phyloP scores from a whole-genome alignment of 2,329 filamentous ascomycete genomes.

The Ophiostoma ips region DNA sequence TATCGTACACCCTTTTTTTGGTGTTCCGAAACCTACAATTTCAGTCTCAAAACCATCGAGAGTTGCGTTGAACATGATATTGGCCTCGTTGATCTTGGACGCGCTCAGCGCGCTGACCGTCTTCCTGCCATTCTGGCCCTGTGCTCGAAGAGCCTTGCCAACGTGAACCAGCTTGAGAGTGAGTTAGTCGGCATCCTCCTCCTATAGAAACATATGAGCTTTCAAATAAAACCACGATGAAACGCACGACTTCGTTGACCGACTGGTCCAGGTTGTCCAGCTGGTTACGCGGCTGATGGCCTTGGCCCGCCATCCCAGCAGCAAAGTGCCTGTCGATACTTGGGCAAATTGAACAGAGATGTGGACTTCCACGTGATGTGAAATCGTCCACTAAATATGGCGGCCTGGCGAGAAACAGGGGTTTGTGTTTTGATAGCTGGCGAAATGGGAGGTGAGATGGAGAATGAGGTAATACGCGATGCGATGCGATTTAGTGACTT shows the following conservation, averaged over 20 bases:
- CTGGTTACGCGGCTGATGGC: neutral
- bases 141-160: conserved; percentile 40
- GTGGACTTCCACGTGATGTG: neutral
- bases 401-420: neutral
- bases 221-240: neutral
- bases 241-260: conserved; percentile 29
- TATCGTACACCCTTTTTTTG: no score
- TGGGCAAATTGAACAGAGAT: no score
- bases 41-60: conserved; percentile 43
- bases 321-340: no score
- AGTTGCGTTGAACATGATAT: conserved; percentile 35
- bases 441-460: neutral
- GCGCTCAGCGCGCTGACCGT: conserved; percentile 22
- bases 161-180: conserved; percentile 43
- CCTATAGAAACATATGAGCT: no score
- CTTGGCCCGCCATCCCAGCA: no score
- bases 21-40: conserved; percentile 37
- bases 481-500: neutral
- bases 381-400: neutral
- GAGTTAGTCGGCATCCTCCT: no score
- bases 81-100: conserved; percentile 32
- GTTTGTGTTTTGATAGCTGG: neutral
- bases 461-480: neutral
- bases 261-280: conserved; percentile 28
- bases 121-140: conserved; percentile 31